A percentile compares a stretch with the other conserved stretches of the same genome.
Conservation (phyloP, 2,329 filamentous ascomycete genomes). For the Hymenoscyphus repandus region DNA sequence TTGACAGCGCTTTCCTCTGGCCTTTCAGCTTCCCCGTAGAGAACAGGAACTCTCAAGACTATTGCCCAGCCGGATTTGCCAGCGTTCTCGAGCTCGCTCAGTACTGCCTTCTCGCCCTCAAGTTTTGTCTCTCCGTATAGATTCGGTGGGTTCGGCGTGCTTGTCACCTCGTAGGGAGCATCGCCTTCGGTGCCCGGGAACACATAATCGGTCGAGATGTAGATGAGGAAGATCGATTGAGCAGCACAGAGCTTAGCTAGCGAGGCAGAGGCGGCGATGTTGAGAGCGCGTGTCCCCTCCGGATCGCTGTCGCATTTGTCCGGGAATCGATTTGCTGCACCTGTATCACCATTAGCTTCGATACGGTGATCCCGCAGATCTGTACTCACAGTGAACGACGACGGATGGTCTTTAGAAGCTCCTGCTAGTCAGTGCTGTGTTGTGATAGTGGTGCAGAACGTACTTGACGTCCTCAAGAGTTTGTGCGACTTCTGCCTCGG, state of each 20-base stretch:
- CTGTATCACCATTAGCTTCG: slow-evolving; percentile 36
- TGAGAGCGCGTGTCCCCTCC: slow-evolving; percentile 65
- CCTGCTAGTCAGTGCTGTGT: slow-evolving; percentile 15
- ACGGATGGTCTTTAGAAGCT: slow-evolving; percentile 57
- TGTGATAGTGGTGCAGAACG: slow-evolving; percentile 23
- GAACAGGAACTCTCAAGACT: slow-evolving; percentile 73
- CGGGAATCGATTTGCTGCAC: slow-evolving; percentile 81
- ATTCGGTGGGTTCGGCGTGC: slow-evolving; percentile 66
- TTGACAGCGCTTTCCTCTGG: slow-evolving; percentile 79
- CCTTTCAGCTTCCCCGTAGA: slow-evolving; percentile 72
- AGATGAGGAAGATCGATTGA: slow-evolving; percentile 61
- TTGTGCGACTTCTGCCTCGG: slow-evolving; percentile 40
- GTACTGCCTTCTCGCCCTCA: slow-evolving; percentile 64
- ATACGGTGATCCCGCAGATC: not conserved
- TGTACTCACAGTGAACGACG: slow-evolving; percentile 71
- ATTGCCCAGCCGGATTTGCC: slow-evolving; percentile 53
- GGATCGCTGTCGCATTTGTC: slow-evolving; percentile 81
- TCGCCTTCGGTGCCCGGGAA: slow-evolving; percentile 71
- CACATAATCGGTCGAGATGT: slow-evolving; percentile 80
- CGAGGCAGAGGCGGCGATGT: slow-evolving; percentile 63
- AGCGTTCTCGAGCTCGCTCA: slow-evolving; percentile 51
- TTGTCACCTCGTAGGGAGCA: slow-evolving; percentile 70
- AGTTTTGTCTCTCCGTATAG: slow-evolving; percentile 71
- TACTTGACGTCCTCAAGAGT: slow-evolving; percentile 52
- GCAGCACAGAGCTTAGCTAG: slow-evolving; percentile 63